Evolutionary conservation across 257 asterid genomes (phyloP), one percentile per base, ranked within the genome.

Genomic region (Hygrophila difformis): DNA sequence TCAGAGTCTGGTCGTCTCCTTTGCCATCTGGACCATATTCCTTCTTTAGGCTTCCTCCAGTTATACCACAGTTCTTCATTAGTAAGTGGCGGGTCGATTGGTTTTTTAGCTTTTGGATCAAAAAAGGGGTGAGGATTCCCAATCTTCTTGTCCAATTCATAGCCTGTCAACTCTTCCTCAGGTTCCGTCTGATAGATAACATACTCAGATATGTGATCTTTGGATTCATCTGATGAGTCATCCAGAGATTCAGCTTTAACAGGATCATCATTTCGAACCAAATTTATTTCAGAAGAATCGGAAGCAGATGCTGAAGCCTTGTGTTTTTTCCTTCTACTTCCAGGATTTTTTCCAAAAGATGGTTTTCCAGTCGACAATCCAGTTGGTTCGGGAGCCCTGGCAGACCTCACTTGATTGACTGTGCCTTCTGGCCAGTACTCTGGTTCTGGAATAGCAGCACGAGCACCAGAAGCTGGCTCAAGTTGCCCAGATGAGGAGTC

Each of bases 371-470:
- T 68, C 12, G 95, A 76, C 36, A 53, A 68, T 36, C 86, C 97
- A 17, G 61, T 51, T 9, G 97, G 97, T 52, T 84, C 95, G 39
- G 95, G 97, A 44, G 95, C 93, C 51, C 77, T 63, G 43, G 93
- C 97, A 13, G 97, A 88, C 46, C 86, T 69, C 22, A 88, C 95
- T 48, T 77, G 75, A 55, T 74, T 72, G 4, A 82, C 71, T 12
- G 97, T 88, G 44, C 97, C 95, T 69, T 87, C 97, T 14, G 97
- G 95, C 97, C 95, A 87, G 62, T 69, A 78, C 31, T 84, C 95
- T 48, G 70, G 82, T 12, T 82, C 77, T 2, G 97, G 95, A 55
- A 84, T 84, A 62, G 79, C 69, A 47, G 95, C 95, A 47, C 95
- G 95, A 37, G 95, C 97, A 22, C 97, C 97, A 49, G 97, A 88